Percentiles rank a stretch among this genome's conserved stretches.
Conservation (phyloP, 768 basidiomycete genomes). For the Tricholoma flavovirens region DNA sequence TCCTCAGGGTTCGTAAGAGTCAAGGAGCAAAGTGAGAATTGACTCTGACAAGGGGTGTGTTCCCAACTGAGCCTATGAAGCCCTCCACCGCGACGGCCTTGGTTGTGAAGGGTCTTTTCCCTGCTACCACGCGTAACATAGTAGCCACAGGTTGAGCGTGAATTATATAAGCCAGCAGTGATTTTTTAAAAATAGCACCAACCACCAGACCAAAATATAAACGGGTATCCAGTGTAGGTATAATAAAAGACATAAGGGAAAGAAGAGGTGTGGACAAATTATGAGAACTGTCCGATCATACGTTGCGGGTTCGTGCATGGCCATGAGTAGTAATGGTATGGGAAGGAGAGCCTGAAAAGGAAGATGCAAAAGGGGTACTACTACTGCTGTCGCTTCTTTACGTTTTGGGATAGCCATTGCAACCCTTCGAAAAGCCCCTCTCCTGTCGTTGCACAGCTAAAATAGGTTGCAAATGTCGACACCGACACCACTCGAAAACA, state of each 20-base stretch:
- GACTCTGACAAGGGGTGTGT: slow-evolving; percentile 78
- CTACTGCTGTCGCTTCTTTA: slow-evolving; percentile 86
- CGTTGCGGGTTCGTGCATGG: slow-evolving; percentile 35
- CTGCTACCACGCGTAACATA: slow-evolving; percentile 28
- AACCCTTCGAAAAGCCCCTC: slow-evolving; percentile 97
- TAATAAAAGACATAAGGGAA: slow-evolving; percentile 28
- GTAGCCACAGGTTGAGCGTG: neutral
- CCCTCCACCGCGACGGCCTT: slow-evolving; percentile 51
- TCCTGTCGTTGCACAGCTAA: slow-evolving; percentile 91
- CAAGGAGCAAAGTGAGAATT: neutral
- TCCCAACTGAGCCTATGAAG: slow-evolving; percentile 85
- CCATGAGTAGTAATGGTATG: slow-evolving; percentile 30
- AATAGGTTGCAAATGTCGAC: slow-evolving; percentile 5
- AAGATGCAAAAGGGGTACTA: slow-evolving; percentile 22
- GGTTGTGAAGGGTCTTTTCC: slow-evolving; percentile 33
- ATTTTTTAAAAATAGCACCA: slow-evolving; percentile 19
- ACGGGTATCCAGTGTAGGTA: slow-evolving; percentile 20
- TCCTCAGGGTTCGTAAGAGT: neutral
- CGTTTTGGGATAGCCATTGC: slow-evolving; percentile 96
- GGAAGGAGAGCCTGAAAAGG: slow-evolving; percentile 24
- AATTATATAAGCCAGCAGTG: slow-evolving; percentile 23
- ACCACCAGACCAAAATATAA: slow-evolving; percentile 15
- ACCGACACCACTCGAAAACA: neutral
- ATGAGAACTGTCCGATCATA: slow-evolving; percentile 26
- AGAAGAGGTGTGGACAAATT: slow-evolving; percentile 25